Evolutionary conservation across 345 rosid species (phyloP).

Genomic region (Durio zibethinus): DNA sequence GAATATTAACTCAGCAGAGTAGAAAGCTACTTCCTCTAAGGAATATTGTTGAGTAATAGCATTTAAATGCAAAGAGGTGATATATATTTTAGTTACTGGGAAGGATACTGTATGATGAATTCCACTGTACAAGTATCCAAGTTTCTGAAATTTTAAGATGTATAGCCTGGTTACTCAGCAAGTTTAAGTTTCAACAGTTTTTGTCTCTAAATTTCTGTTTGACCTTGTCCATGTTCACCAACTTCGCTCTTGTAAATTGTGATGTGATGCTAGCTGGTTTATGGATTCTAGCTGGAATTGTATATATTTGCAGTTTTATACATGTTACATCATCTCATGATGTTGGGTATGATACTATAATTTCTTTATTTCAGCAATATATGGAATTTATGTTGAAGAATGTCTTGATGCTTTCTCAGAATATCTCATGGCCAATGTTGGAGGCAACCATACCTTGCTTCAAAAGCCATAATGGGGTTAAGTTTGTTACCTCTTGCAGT

Average conservation of each 20-base stretch:
- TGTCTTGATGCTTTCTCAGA: slow-evolving; percentile 14
- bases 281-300: neutral
- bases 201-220: neutral
- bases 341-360: neutral
- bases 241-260: neutral
- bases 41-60: neutral
- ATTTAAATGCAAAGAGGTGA: neutral
- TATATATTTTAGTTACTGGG: neutral
- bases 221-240: neutral
- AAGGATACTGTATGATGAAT: neutral
- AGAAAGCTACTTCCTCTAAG: neutral
- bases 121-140: neutral
- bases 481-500: slow-evolving; percentile 19
- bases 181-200: neutral
- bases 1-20: neutral
- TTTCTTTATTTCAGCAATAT: neutral
- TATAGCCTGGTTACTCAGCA: neutral
- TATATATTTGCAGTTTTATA: neutral
- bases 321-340: neutral
- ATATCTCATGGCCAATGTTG: slow-evolving; percentile 3
- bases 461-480: slow-evolving; percentile 1
- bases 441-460: slow-evolving; percentile 11
- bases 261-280: neutral
- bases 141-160: neutral
- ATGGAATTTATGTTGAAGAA: slow-evolving; percentile 1